Conservation (phyloP, 2,329 filamentous ascomycete genomes). For the Penicillium sp. region DNA sequence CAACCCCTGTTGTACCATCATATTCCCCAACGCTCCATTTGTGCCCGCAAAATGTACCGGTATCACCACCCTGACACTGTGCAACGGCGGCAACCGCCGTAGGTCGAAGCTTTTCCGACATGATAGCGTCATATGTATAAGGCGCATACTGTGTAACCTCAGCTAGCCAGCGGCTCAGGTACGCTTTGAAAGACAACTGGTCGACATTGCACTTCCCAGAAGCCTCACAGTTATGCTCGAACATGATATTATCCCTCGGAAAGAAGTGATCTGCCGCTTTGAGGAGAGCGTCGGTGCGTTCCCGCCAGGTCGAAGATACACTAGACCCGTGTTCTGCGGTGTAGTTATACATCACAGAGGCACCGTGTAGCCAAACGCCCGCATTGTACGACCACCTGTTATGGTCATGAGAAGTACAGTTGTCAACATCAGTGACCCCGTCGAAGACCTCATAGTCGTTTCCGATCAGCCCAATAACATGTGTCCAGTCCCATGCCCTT, state of each 20-base stretch:
- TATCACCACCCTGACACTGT: constrained; percentile 25
- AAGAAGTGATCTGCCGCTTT: constrained; percentile 58
- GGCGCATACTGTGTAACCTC: constrained; percentile 58
- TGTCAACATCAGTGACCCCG: constrained; percentile 48
- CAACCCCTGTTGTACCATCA: constrained; percentile 37
- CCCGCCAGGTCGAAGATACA: constrained; percentile 21
- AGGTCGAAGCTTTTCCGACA: constrained; percentile 50
- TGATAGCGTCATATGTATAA: constrained; percentile 53
- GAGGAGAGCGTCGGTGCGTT: constrained; percentile 60
- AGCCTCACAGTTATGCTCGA: constrained; percentile 68
- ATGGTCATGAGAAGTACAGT: constrained; percentile 51
- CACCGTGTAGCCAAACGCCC: constrained; percentile 51
- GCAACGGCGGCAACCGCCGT: constrained; percentile 54
- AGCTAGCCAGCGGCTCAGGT: constrained; percentile 68
- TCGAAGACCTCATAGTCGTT: constrained; percentile 52
- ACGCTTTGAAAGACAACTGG: constrained; percentile 75
- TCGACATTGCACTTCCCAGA: constrained; percentile 65
- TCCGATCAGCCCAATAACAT: constrained; percentile 47
- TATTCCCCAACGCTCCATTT: constrained; percentile 37
- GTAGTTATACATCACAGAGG: constrained; percentile 52
- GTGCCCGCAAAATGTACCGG: constrained; percentile 44
- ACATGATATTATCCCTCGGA: constrained; percentile 59
- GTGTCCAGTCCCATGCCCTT: constrained; percentile 37
- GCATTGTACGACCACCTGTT: constrained; percentile 54
- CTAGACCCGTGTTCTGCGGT: constrained; percentile 4